phyloP scores from a whole-genome alignment of 306 rosid species.

The Cicer bijugum region DNA sequence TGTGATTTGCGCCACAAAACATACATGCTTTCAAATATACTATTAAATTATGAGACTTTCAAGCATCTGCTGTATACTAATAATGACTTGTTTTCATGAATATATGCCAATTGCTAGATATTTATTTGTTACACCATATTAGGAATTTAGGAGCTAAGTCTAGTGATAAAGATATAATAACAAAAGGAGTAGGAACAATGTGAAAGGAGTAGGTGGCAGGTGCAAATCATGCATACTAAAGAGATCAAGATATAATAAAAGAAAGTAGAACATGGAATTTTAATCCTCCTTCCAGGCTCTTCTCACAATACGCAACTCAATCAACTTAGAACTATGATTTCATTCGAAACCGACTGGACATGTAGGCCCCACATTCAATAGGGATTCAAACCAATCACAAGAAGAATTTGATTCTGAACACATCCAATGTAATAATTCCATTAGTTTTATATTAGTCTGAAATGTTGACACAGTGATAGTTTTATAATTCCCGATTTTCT shows the following conservation, averaged over 20 bases:
- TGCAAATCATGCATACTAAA: too few species aligned
- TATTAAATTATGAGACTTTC: background rate
- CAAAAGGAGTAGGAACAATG: too few species aligned
- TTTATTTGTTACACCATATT: too few species aligned
- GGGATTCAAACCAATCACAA: background rate
- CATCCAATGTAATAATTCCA: background rate
- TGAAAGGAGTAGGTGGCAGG: too few species aligned
- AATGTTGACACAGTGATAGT: background rate
- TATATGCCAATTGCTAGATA: too few species aligned
- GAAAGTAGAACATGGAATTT: too few species aligned
- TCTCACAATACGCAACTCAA: slow-evolving; percentile 11
- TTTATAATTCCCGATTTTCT: background rate
- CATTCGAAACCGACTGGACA: background rate
- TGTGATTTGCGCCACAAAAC: slow-evolving; percentile 9
- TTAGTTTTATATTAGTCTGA: background rate
- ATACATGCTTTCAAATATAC: too few species aligned
- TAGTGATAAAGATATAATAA: slow-evolving; percentile 22
- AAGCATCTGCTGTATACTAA: too few species aligned
- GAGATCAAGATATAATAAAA: too few species aligned
- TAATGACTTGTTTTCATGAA: too few species aligned
- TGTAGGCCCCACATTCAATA: background rate
- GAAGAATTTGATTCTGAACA: background rate
- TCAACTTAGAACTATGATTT: background rate
- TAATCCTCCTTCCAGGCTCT: too few species aligned
- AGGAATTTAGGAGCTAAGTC: too few species aligned